Conservation (phyloP, 768 basidiomycete genomes). For the Psilocybe subaeruginosa region DNA sequence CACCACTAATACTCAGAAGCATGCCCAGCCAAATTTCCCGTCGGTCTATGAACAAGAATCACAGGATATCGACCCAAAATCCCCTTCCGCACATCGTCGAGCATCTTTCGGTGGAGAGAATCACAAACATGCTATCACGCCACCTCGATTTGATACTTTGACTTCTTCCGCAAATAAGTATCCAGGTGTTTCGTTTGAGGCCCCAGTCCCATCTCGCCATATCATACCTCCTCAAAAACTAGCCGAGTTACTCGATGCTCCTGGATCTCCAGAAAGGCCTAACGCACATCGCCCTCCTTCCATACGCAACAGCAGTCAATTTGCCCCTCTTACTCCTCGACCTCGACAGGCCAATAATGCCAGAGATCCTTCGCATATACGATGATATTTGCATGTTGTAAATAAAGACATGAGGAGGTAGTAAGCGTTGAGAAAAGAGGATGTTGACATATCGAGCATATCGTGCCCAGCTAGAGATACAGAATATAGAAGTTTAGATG, state of each 20-base stretch:
- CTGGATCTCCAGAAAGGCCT: background rate
- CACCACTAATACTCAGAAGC: background rate
- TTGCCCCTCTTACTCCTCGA: slow-evolving; percentile 17
- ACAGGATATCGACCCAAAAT: background rate
- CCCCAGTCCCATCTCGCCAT: slow-evolving; percentile 14
- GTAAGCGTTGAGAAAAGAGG: background rate
- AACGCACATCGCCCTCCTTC: background rate
- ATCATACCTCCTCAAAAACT: slow-evolving; percentile 22
- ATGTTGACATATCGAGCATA: background rate
- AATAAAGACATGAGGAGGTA: background rate
- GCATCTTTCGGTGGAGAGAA: slow-evolving; percentile 22
- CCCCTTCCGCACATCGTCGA: slow-evolving; percentile 13
- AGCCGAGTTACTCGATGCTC: slow-evolving; percentile 14
- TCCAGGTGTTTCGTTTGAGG: background rate
- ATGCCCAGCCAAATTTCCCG: background rate
- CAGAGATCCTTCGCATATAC: slow-evolving; percentile 1
- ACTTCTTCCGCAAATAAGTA: background rate
- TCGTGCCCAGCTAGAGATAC: background rate
- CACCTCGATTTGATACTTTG: slow-evolving; percentile 2
- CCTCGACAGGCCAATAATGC: slow-evolving; percentile 10
- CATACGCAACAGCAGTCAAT: slow-evolving; percentile 9
- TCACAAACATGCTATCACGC: background rate
- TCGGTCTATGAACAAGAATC: background rate
- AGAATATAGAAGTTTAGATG: background rate
- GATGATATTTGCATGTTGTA: background rate